These are phyloP conservation scores for Trifolium repens DNA, from an alignment of 306 rosid genomes.

Conservation along the genomic window DNA sequence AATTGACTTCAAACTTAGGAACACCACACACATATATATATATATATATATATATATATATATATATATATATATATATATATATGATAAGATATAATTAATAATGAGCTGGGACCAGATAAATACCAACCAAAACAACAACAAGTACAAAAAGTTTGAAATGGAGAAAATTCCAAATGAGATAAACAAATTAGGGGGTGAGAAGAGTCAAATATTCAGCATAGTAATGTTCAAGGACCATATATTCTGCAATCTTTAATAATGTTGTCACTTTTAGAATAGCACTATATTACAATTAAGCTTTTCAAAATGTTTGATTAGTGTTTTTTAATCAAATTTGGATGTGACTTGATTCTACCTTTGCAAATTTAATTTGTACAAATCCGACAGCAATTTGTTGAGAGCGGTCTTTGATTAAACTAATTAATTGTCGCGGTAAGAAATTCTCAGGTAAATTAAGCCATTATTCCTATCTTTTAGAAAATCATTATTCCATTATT, in stretches of 20 bases:
- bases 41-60: not conserved
- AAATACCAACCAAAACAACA: not conserved
- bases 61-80: no score
- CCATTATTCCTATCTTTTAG: no score
- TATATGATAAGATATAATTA: constrained; percentile 7
- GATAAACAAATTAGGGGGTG: constrained; percentile 11
- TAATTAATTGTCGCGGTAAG: not conserved
- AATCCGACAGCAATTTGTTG: not conserved
- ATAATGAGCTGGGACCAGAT: constrained; percentile 33
- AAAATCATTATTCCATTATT: no score
- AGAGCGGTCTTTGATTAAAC: not conserved
- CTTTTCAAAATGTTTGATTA: constrained; percentile 22
- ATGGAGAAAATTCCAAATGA: constrained; percentile 35
- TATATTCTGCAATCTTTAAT: constrained; percentile 44
- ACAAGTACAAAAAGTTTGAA: not conserved
- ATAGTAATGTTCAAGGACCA: constrained; percentile 29
- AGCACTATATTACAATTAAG: not conserved
- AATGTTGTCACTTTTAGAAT: constrained; percentile 32
- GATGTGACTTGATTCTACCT: constrained; percentile 30
- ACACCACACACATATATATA: not conserved
- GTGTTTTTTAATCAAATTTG: constrained; percentile 10
- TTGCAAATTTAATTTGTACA: not conserved
- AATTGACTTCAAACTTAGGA: constrained; percentile 32
- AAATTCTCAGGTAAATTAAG: not conserved
- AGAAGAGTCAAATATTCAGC: constrained; percentile 30